Percentiles rank a stretch among this genome's conserved stretches.
phyloP scores from a whole-genome alignment of 306 rosid genomes.

The Prunus campanulata region DNA sequence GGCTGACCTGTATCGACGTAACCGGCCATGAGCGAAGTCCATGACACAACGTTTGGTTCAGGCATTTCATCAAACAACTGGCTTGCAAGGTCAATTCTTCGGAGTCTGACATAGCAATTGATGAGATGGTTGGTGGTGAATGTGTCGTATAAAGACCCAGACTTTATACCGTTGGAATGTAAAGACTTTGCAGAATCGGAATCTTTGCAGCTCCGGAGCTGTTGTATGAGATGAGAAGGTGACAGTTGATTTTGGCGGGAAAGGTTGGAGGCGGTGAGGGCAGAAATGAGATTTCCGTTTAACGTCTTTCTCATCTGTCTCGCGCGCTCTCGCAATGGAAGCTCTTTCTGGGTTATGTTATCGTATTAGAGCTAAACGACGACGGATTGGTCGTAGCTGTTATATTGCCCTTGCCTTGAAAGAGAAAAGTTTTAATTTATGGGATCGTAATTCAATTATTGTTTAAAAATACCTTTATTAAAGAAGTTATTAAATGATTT shows the following conservation, averaged over 20 bases:
- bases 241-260: conserved; percentile 38
- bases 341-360: background rate
- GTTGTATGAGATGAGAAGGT: conserved; percentile 36
- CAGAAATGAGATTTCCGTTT: conserved; percentile 22
- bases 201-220: conserved; percentile 43
- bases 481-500: too few species aligned
- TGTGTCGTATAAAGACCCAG: conserved; percentile 46
- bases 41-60: conserved; percentile 63
- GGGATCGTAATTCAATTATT: too few species aligned
- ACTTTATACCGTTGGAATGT: conserved; percentile 48
- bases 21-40: conserved; percentile 80
- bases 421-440: too few species aligned
- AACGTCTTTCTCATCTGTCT: conserved; percentile 21
- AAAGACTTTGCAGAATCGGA: conserved; percentile 36
- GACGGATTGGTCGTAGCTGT: background rate
- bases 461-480: too few species aligned
- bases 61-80: conserved; percentile 64
- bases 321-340: background rate
- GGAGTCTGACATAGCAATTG: conserved; percentile 49
- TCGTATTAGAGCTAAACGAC: background rate
- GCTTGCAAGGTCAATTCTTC: conserved; percentile 42
- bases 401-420: too few species aligned
- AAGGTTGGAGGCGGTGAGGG: conserved; percentile 23
- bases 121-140: conserved; percentile 56
- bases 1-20: conserved; percentile 42